These are phyloP conservation scores for Microbotryomycetes sp. DNA, from an alignment of 1,284 basidiomycete species.

Conservation along the genomic window DNA sequence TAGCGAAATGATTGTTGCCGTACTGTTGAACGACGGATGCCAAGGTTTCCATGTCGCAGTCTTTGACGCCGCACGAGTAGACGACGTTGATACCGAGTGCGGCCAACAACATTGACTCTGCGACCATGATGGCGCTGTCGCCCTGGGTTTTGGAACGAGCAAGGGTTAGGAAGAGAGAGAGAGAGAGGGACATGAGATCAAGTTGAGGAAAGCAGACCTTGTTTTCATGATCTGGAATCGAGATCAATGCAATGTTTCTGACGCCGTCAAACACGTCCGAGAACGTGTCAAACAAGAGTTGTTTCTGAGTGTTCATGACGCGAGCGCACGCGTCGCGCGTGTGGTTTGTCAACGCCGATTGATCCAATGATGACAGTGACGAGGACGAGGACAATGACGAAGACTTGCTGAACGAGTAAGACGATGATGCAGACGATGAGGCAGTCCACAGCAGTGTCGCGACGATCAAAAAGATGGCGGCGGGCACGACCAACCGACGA, in stretches of 20 bases:
- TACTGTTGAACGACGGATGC: background rate
- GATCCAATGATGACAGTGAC: background rate
- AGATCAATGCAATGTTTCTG: slow-evolving; percentile 1
- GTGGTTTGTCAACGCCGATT: background rate
- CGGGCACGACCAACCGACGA: background rate
- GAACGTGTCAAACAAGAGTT: background rate
- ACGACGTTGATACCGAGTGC: slow-evolving; percentile 2
- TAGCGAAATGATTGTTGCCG: background rate
- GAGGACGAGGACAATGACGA: background rate
- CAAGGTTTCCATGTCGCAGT: background rate
- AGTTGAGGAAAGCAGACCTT: background rate
- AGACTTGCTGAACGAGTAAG: background rate
- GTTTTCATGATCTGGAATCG: slow-evolving; percentile 1
- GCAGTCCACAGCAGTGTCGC: background rate
- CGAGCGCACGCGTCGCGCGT: background rate
- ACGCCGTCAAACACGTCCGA: slow-evolving; percentile 4
- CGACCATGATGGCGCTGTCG: slow-evolving; percentile 4
- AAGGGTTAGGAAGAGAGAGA: background rate
- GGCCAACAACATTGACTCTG: background rate
- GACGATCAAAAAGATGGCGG: background rate
- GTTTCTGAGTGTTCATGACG: slow-evolving; percentile 2
- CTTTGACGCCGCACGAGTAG: slow-evolving; percentile 7
- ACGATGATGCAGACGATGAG: background rate
- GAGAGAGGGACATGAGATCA: background rate
- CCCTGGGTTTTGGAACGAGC: no score